These are phyloP conservation scores for Kingdonia uniflora DNA, from an alignment of 164 flowering plant genomes.

Conservation along the genomic window DNA sequence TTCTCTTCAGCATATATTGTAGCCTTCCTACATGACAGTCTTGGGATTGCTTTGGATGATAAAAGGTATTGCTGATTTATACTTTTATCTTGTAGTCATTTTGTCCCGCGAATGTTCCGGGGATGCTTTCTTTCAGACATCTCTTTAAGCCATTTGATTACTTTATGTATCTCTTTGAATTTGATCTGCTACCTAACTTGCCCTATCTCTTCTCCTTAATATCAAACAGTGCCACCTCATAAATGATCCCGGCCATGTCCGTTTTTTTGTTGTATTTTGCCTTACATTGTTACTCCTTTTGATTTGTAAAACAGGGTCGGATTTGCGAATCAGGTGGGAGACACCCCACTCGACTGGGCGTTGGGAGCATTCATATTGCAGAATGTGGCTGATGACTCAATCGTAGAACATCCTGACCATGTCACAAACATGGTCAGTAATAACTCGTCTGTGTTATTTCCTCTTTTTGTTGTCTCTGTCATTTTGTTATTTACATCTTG, in stretches of 20 bases:
- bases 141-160: too few species aligned
- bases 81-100: too few species aligned
- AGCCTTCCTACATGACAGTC: constrained; percentile 83
- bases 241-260: neutral
- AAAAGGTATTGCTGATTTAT: constrained; percentile 36
- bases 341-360: constrained; percentile 90
- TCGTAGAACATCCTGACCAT: constrained; percentile 24
- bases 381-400: constrained; percentile 20
- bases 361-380: constrained; percentile 88
- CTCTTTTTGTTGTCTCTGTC: constrained; percentile 28
- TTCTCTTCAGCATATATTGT: constrained; percentile 97
- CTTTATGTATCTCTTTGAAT: too few species aligned
- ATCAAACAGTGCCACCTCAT: too few species aligned
- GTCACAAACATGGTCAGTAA: constrained; percentile 19
- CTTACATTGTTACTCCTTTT: neutral
- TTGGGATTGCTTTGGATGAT: constrained; percentile 72
- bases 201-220: too few species aligned
- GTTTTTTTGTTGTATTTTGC: neutral
- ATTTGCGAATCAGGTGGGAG: constrained; percentile 57
- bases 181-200: too few species aligned
- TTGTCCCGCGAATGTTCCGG: too few species aligned
- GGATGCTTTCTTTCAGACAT: too few species aligned
- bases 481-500: constrained; percentile 40
- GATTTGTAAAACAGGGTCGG: constrained; percentile 40
- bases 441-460: constrained; percentile 31